Evolutionary conservation across 305 asterid genomes (phyloP).

Genomic region (Fraxinus velutina): DNA sequence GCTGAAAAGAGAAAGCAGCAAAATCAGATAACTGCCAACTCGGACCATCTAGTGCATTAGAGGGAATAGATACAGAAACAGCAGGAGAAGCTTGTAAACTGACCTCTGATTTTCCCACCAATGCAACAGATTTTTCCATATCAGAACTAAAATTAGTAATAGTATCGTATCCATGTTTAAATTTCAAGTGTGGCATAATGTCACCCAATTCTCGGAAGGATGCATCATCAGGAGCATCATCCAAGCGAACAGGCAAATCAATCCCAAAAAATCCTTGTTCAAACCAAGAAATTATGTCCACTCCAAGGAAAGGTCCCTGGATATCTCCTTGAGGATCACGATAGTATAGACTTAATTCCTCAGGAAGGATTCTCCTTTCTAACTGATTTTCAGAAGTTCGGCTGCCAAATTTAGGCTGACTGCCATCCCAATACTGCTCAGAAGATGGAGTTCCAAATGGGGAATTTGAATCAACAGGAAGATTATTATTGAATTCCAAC

Average conservation of each 20-base stretch:
- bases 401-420: slow-evolving; percentile 37
- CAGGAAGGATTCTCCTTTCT: slow-evolving; percentile 54
- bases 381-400: slow-evolving; percentile 39
- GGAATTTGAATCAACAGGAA: slow-evolving; percentile 44
- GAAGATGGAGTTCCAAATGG: slow-evolving; percentile 35
- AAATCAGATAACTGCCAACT: slow-evolving; percentile 55
- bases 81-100: slow-evolving; percentile 34
- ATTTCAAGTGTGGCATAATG: slow-evolving; percentile 80
- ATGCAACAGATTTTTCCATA: slow-evolving; percentile 41
- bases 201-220: slow-evolving; percentile 79
- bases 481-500: slow-evolving; percentile 38
- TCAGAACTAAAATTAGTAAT: slow-evolving; percentile 33
- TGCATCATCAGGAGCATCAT: slow-evolving; percentile 72
- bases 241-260: slow-evolving; percentile 87
- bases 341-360: slow-evolving; percentile 82
- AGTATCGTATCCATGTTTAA: slow-evolving; percentile 37
- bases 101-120: slow-evolving; percentile 48
- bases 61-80: slow-evolving; percentile 41
- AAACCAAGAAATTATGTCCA: slow-evolving; percentile 90
- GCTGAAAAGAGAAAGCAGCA: slow-evolving; percentile 46
- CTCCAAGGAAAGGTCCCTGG: slow-evolving; percentile 98
- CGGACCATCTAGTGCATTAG: slow-evolving; percentile 37
- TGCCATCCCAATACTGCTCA: slow-evolving; percentile 51
- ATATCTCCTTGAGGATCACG: slow-evolving; percentile 94
- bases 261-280: slow-evolving; percentile 97